phyloP scores from a whole-genome alignment of 768 basidiomycete species.

The Coprinopsis marcescibilis region DNA sequence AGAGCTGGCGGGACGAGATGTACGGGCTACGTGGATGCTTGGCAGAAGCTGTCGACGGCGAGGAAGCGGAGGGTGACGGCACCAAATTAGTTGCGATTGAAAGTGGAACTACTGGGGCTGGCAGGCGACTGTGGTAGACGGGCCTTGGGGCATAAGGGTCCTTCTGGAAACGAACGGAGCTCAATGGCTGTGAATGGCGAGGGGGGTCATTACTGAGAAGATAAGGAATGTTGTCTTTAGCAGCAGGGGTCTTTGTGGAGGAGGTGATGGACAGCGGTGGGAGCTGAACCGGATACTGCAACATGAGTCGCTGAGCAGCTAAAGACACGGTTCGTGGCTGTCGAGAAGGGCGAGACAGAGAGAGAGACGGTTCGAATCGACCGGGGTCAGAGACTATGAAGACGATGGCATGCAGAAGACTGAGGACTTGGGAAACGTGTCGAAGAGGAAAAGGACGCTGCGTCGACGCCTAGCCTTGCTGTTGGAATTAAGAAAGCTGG shows the following conservation, averaged over 20 bases:
- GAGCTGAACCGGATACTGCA: slow-evolving; percentile 49
- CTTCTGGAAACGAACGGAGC: slow-evolving; percentile 34
- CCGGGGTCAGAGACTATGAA: slow-evolving; percentile 20
- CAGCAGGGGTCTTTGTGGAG: slow-evolving; percentile 24
- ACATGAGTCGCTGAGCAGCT: slow-evolving; percentile 33
- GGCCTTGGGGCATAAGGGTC: slow-evolving; percentile 27
- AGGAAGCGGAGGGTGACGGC: slow-evolving; percentile 29
- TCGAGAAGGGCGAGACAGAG: slow-evolving; percentile 20
- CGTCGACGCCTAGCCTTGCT: slow-evolving; percentile 19
- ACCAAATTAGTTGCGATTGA: slow-evolving; percentile 28
- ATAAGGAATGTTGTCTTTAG: slow-evolving; percentile 30
- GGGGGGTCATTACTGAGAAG: slow-evolving; percentile 38
- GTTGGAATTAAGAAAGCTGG: slow-evolving; percentile 12
- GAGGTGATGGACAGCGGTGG: slow-evolving; percentile 34
- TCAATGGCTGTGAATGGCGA: slow-evolving; percentile 20
- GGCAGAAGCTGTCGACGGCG: slow-evolving; percentile 31
- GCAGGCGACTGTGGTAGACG: slow-evolving; percentile 13
- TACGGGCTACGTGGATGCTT: slow-evolving; percentile 34
- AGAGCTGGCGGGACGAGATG: slow-evolving; percentile 29
- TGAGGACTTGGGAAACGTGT: slow-evolving; percentile 29
- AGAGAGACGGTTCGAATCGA: slow-evolving; percentile 21
- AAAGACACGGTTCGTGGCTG: slow-evolving; percentile 17
- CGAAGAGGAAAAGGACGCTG: slow-evolving; percentile 21
- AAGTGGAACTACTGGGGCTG: slow-evolving; percentile 21
- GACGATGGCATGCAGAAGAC: slow-evolving; percentile 30